Percentiles rank a stretch among this genome's conserved stretches.
Conservation (phyloP, 1,139 yeast genomes). For the Hemisphaericaspora subhashii region DNA sequence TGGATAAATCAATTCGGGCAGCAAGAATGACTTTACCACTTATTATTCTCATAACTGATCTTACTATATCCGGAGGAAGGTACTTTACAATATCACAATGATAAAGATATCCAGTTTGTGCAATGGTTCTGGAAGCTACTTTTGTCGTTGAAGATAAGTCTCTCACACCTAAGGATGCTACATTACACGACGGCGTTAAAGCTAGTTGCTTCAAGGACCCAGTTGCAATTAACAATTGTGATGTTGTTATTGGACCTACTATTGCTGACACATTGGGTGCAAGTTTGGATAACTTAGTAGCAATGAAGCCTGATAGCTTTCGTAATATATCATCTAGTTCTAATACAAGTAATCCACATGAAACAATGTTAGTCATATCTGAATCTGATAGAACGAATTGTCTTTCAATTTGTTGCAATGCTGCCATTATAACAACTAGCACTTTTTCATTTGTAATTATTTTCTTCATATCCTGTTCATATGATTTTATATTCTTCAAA, state of each 20-base stretch:
- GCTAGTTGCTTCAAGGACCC: slow-evolving; percentile 76
- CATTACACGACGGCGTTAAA: slow-evolving; percentile 76
- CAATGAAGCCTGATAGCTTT: slow-evolving; percentile 53
- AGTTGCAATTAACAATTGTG: slow-evolving; percentile 67
- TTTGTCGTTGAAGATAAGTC: slow-evolving; percentile 40
- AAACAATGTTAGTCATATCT: slow-evolving; percentile 40
- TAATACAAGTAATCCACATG: slow-evolving; percentile 50
- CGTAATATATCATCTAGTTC: slow-evolving; percentile 45
- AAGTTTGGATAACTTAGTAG: slow-evolving; percentile 53
- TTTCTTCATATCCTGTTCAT: slow-evolving; percentile 36
- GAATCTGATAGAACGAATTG: slow-evolving; percentile 29
- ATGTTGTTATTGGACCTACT: slow-evolving; percentile 71
- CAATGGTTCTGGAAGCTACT: slow-evolving; percentile 32
- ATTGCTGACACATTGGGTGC: slow-evolving; percentile 83
- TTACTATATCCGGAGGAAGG: slow-evolving; percentile 58
- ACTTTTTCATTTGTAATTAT: slow-evolving; percentile 63
- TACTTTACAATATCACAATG: slow-evolving; percentile 51
- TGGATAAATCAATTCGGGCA: slow-evolving; percentile 70
- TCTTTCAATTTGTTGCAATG: slow-evolving; percentile 38
- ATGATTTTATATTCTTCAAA: slow-evolving; percentile 31
- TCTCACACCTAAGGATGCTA: slow-evolving; percentile 75
- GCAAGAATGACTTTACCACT: slow-evolving; percentile 82
- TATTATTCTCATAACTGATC: slow-evolving; percentile 74
- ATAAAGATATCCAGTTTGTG: slow-evolving; percentile 68
- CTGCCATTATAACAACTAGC: slow-evolving; percentile 74